Evolutionary conservation across 1,284 basidiomycete species (phyloP).

Genomic region (Ustilago crameri): DNA sequence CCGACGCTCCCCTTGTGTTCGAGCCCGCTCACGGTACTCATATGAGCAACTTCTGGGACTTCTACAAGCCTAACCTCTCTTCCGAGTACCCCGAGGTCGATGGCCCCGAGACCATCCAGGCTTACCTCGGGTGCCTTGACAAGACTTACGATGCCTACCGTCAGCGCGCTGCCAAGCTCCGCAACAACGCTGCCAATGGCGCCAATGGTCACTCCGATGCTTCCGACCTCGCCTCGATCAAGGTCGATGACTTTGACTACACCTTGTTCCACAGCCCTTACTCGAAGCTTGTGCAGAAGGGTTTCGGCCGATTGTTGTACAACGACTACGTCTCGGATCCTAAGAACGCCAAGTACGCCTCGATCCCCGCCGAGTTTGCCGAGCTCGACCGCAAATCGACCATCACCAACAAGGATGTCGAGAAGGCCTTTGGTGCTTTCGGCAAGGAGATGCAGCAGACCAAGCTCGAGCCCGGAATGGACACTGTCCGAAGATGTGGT

Average conservation of each 20-base stretch:
- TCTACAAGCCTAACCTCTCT: conserved; percentile 68
- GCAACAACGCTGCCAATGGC: conserved; percentile 34
- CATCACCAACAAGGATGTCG: conserved; percentile 89
- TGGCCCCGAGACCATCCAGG: conserved; percentile 93
- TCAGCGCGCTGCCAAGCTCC: conserved; percentile 78
- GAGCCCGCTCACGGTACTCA: conserved; percentile 96
- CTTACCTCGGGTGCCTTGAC: conserved; percentile 94
- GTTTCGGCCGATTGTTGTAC: conserved; percentile 89
- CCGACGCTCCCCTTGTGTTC: conserved; percentile 91
- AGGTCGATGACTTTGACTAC: conserved; percentile 85
- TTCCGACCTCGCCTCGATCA: conserved; percentile 70
- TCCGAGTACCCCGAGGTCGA: conserved; percentile 94
- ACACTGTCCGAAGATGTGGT: conserved; percentile 71
- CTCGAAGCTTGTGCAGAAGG: conserved; percentile 98
- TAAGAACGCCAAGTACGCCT: conserved; percentile 77
- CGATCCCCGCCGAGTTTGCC: conserved; percentile 75
- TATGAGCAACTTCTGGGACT: conserved; percentile 91
- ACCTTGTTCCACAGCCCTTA: conserved; percentile 87
- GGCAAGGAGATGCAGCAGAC: conserved; percentile 52
- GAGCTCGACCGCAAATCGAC: conserved; percentile 72
- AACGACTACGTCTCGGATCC: conserved; percentile 91
- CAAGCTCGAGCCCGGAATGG: conserved; percentile 65
- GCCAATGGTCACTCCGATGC: conserved; percentile 47
- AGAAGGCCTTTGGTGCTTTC: conserved; percentile 74
- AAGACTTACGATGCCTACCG: conserved; percentile 87